Conservation (phyloP, 2,329 filamentous ascomycete species). For the Xylariaceae sp. region DNA sequence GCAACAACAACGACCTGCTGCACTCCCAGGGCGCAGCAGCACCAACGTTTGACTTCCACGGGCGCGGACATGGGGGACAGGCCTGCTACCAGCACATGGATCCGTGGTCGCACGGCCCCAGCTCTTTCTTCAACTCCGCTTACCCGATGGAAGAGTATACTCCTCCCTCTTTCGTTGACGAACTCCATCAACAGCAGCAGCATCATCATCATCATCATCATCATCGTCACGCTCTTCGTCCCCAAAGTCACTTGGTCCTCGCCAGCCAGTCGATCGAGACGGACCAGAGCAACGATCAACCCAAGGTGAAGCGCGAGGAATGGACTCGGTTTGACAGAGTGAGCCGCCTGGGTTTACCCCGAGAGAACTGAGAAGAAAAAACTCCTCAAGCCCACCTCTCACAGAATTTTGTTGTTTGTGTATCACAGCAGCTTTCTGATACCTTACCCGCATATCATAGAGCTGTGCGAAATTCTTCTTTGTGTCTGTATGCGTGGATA, state of each 20-base stretch:
- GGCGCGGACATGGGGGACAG: too few species aligned
- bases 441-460: too few species aligned
- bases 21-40: constrained; percentile 21
- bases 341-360: too few species aligned
- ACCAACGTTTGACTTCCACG: constrained; percentile 30
- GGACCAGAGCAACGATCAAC: constrained; percentile 25
- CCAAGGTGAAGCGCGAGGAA: constrained; percentile 34
- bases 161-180: constrained; percentile 26
- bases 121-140: constrained; percentile 36
- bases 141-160: constrained; percentile 36
- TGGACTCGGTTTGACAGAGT: constrained; percentile 39
- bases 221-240: constrained; percentile 24
- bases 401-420: too few species aligned
- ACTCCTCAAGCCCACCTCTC: too few species aligned
- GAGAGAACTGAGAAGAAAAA: too few species aligned
- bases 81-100: too few species aligned
- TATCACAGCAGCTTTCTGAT: too few species aligned
- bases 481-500: too few species aligned
- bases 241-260: constrained; percentile 23
- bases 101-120: too few species aligned
- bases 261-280: constrained; percentile 24
- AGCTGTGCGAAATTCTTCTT: too few species aligned
- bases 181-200: too few species aligned
- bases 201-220: constrained; percentile 20
- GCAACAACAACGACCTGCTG: constrained; percentile 31